phyloP scores from a whole-genome alignment of 2,329 filamentous ascomycete genomes.

The Raffaelea albimanens region DNA sequence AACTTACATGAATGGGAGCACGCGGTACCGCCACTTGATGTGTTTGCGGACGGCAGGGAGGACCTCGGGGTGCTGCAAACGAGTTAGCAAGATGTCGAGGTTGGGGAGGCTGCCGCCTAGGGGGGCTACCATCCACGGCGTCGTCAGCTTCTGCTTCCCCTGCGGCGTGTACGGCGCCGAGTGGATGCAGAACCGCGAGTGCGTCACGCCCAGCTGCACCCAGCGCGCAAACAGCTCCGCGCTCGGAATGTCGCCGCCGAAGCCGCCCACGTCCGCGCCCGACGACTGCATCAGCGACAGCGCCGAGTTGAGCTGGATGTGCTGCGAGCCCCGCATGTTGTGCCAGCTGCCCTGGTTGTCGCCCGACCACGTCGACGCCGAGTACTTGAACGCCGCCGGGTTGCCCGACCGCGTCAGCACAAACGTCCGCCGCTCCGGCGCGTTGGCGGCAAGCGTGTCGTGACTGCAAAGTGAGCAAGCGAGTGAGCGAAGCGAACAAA shows the following conservation, averaged over 20 bases:
- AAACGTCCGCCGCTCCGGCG: background rate
- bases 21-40: background rate
- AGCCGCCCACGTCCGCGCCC: slow-evolving; percentile 1
- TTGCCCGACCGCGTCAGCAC: background rate
- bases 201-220: background rate
- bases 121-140: slow-evolving; percentile 1
- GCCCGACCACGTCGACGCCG: background rate
- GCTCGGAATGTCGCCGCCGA: background rate
- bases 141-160: background rate
- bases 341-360: slow-evolving; percentile 2
- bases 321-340: background rate
- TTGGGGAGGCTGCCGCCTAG: too few relatives aligned
- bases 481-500: background rate
- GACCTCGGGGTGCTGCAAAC: background rate
- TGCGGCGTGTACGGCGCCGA: background rate
- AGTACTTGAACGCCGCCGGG: background rate
- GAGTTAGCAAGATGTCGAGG: background rate
- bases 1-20: slow-evolving; percentile 1
- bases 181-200: slow-evolving; percentile 1
- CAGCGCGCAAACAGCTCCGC: background rate
- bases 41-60: background rate
- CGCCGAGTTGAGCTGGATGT: background rate
- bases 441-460: background rate
- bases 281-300: slow-evolving; percentile 1
- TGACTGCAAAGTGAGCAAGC: background rate